Evolutionary conservation across 495 filamentous ascomycete genomes (phyloP).

Genomic region (Tetracladium setigerum): DNA sequence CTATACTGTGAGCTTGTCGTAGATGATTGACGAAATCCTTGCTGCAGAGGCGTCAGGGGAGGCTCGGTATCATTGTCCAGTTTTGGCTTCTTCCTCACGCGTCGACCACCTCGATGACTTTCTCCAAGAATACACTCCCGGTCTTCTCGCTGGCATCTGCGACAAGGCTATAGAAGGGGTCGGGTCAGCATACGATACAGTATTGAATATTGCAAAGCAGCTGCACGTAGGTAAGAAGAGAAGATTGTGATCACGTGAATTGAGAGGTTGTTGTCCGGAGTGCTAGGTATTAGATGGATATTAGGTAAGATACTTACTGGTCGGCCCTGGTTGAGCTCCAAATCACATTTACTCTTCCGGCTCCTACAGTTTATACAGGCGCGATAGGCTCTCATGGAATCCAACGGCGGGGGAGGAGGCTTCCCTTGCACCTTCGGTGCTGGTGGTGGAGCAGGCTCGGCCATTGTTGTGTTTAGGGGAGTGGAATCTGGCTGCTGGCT

Average conservation of each 20-base stretch:
- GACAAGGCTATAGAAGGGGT: slow-evolving; percentile 41
- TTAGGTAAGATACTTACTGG: slow-evolving; percentile 22
- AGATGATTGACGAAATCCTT: not conserved
- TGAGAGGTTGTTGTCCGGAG: too few species aligned
- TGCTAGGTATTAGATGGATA: too few species aligned
- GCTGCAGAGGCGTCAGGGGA: slow-evolving; percentile 4
- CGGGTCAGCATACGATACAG: slow-evolving; percentile 18
- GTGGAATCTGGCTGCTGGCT: too few species aligned
- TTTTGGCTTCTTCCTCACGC: slow-evolving; percentile 34
- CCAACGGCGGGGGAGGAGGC: slow-evolving; percentile 12
- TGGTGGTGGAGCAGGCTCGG: too few species aligned
- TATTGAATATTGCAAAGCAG: slow-evolving; percentile 29
- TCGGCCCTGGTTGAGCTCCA: slow-evolving; percentile 36
- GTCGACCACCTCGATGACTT: slow-evolving; percentile 54
- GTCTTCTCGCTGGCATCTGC: slow-evolving; percentile 49
- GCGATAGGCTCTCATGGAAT: slow-evolving; percentile 48
- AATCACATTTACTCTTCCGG: slow-evolving; percentile 56
- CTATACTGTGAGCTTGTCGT: slow-evolving; percentile 10
- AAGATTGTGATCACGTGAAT: not conserved
- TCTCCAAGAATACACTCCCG: slow-evolving; percentile 54
- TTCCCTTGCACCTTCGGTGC: not conserved
- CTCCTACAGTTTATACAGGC: slow-evolving; percentile 57
- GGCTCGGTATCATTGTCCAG: slow-evolving; percentile 5
- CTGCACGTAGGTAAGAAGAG: too few species aligned
- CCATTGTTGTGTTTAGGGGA: too few species aligned